These are phyloP conservation scores for Phialocephala subalpina DNA, from an alignment of 2,329 filamentous ascomycete species.

Conservation along the genomic window DNA sequence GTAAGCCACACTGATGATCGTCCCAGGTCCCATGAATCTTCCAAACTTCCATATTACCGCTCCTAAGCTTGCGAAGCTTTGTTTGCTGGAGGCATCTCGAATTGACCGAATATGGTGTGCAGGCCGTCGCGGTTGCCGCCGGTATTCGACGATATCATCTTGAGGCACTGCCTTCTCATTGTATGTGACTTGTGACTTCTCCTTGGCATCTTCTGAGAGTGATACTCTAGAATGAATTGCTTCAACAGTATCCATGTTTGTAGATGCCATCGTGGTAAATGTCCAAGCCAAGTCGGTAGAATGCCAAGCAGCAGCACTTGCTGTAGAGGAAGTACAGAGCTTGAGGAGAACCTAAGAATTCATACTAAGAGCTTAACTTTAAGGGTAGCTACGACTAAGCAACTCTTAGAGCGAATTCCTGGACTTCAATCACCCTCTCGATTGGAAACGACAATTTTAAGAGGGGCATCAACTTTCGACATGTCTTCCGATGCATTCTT, in stretches of 20 bases:
- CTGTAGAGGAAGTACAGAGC: background rate
- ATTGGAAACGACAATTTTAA: background rate
- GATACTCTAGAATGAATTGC: background rate
- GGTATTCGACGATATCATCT: conserved; percentile 16
- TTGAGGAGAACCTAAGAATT: background rate
- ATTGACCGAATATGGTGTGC: conserved; percentile 4
- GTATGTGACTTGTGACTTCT: conserved; percentile 15
- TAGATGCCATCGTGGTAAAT: conserved; percentile 4
- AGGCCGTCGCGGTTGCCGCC: conserved; percentile 2
- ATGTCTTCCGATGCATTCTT: too few species aligned
- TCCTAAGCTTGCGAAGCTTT: conserved; percentile 16
- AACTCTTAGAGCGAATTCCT: background rate
- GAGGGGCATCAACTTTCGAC: background rate
- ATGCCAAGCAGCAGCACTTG: background rate
- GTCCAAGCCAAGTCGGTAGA: background rate
- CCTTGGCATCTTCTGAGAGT: conserved; percentile 2
- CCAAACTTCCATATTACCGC: conserved; percentile 44
- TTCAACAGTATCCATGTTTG: conserved; percentile 13
- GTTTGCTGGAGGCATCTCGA: conserved; percentile 20
- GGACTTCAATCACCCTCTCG: too few species aligned
- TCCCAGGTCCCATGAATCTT: conserved; percentile 59
- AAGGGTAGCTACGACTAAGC: conserved; percentile 5
- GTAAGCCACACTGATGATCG: conserved; percentile 44
- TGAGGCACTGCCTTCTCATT: conserved; percentile 18
- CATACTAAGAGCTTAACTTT: background rate